A percentile compares a stretch with the other conserved stretches of the same genome.
phyloP scores from a whole-genome alignment of 305 asterid genomes.

The Plantago coronopus region DNA sequence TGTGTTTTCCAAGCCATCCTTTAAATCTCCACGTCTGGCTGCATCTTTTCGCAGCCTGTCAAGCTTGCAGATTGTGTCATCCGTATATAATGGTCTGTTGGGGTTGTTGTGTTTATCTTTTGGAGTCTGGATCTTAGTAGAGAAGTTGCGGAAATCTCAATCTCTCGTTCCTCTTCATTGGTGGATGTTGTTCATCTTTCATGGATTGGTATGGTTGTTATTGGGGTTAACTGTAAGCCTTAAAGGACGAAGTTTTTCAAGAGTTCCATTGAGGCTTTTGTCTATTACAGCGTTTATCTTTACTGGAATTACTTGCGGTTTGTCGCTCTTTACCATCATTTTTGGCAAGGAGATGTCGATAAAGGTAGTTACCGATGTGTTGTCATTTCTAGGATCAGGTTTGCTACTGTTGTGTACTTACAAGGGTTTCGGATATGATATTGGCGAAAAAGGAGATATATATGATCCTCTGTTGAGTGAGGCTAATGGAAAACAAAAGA shows the following conservation, averaged over 20 bases:
- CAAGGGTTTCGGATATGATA: slow-evolving; percentile 35
- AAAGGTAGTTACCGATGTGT: slow-evolving; percentile 37
- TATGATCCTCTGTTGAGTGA: slow-evolving; percentile 49
- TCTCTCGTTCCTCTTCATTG: slow-evolving; percentile 44
- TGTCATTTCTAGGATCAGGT: slow-evolving; percentile 54
- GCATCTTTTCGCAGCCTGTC: slow-evolving; percentile 24
- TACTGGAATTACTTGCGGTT: slow-evolving; percentile 43
- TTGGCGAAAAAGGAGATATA: slow-evolving; percentile 29
- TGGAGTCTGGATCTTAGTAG: slow-evolving; percentile 58
- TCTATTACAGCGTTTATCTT: slow-evolving; percentile 51
- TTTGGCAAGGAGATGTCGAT: slow-evolving; percentile 28
- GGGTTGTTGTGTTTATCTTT: slow-evolving; percentile 41
- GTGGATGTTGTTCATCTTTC: slow-evolving; percentile 56
- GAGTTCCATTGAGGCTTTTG: slow-evolving; percentile 51
- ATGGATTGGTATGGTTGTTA: slow-evolving; percentile 61
- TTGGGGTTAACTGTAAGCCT: slow-evolving; percentile 59
- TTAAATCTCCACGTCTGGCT: slow-evolving; percentile 26
- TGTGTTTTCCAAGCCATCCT: slow-evolving; percentile 37
- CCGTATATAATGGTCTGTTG: slow-evolving; percentile 53
- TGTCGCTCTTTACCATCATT: slow-evolving; percentile 41
- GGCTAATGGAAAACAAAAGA: slow-evolving; percentile 27
- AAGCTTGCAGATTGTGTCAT: slow-evolving; percentile 48
- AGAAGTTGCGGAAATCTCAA: slow-evolving; percentile 27
- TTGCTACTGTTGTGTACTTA: slow-evolving; percentile 51
- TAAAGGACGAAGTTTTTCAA: slow-evolving; percentile 45